A percentile compares a stretch with the other conserved stretches of the same genome.
phyloP scores from a whole-genome alignment of 495 filamentous ascomycete species.

The Xylaria grammica region DNA sequence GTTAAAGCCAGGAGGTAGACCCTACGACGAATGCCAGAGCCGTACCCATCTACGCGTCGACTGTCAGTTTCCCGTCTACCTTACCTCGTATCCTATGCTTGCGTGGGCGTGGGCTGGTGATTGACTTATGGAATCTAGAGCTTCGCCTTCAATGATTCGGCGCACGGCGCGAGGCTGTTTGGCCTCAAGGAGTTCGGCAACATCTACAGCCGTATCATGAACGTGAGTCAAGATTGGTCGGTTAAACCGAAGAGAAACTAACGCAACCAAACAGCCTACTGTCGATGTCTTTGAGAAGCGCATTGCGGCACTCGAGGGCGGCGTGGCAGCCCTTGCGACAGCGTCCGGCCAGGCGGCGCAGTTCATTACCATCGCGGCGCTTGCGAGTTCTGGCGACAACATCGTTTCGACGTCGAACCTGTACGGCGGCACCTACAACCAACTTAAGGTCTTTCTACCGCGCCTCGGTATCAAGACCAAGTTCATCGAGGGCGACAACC shows the following conservation, averaged over 20 bases:
- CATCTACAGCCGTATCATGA: slow-evolving; percentile 98
- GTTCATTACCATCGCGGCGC: slow-evolving; percentile 87
- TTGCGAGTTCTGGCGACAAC: slow-evolving; percentile 89
- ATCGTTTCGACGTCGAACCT: slow-evolving; percentile 92
- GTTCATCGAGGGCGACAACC: slow-evolving; percentile 85
- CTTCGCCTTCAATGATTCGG: slow-evolving; percentile 94
- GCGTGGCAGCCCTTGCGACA: slow-evolving; percentile 86
- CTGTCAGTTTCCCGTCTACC: slow-evolving; percentile 58
- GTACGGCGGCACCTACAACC: slow-evolving; percentile 98
- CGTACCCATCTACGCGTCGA: slow-evolving; percentile 95
- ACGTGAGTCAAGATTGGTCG: slow-evolving; percentile 50
- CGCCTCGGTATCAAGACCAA: slow-evolving; percentile 88
- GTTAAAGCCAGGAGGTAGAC: slow-evolving; percentile 77
- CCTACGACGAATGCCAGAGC: slow-evolving; percentile 86
- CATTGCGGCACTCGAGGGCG: slow-evolving; percentile 93
- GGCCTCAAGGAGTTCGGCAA: slow-evolving; percentile 98
- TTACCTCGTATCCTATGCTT: neutral
- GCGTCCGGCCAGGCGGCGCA: slow-evolving; percentile 93
- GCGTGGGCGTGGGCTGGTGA: neutral
- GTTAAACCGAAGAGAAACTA: neutral
- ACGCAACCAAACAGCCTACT: slow-evolving; percentile 68
- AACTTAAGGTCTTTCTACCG: slow-evolving; percentile 91
- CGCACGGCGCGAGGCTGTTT: slow-evolving; percentile 94
- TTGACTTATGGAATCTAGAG: slow-evolving; percentile 59
- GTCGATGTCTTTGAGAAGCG: slow-evolving; percentile 98